Conservation (phyloP, 2,329 filamentous ascomycete genomes). For the Claviceps citrina region DNA sequence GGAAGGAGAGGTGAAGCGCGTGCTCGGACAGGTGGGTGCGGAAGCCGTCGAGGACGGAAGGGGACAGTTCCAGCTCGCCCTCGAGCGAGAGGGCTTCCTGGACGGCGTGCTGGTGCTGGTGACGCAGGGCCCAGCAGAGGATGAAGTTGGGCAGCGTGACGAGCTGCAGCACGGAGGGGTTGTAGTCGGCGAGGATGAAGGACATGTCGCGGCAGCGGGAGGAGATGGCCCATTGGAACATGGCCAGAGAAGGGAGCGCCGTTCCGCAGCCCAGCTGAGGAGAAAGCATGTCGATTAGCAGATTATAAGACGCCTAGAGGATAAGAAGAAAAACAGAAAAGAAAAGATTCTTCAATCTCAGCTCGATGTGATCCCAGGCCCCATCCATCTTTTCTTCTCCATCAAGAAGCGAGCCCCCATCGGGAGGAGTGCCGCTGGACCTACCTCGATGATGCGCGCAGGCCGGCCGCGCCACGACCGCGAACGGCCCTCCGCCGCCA, state of each 20-base stretch:
- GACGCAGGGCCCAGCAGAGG: slow-evolving; percentile 47
- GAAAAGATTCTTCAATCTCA: too few relatives aligned
- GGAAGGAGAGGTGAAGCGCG: slow-evolving; percentile 44
- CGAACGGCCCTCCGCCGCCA: slow-evolving; percentile 28
- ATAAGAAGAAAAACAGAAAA: neutral
- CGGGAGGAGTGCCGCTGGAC: slow-evolving; percentile 12
- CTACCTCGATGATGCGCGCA: slow-evolving; percentile 39
- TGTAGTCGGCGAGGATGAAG: slow-evolving; percentile 65
- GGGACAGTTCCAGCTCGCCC: slow-evolving; percentile 49
- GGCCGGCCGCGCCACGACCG: slow-evolving; percentile 18
- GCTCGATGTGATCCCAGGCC: too few relatives aligned
- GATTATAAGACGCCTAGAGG: too few relatives aligned
- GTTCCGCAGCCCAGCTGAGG: slow-evolving; percentile 62
- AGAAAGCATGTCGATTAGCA: neutral
- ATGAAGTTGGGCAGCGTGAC: slow-evolving; percentile 69
- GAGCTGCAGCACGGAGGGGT: slow-evolving; percentile 59
- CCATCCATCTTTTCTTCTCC: neutral
- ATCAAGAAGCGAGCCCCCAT: too few relatives aligned
- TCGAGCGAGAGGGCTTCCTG: slow-evolving; percentile 32
- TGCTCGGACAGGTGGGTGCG: slow-evolving; percentile 31
- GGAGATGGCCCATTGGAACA: slow-evolving; percentile 45
- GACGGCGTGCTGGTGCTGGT: slow-evolving; percentile 23
- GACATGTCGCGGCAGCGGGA: slow-evolving; percentile 23
- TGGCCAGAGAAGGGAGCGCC: slow-evolving; percentile 53
- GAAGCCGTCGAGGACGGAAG: slow-evolving; percentile 44